Conservation (phyloP, 2,329 filamentous ascomycete species). For the Ophiostoma himal-ulmi region DNA sequence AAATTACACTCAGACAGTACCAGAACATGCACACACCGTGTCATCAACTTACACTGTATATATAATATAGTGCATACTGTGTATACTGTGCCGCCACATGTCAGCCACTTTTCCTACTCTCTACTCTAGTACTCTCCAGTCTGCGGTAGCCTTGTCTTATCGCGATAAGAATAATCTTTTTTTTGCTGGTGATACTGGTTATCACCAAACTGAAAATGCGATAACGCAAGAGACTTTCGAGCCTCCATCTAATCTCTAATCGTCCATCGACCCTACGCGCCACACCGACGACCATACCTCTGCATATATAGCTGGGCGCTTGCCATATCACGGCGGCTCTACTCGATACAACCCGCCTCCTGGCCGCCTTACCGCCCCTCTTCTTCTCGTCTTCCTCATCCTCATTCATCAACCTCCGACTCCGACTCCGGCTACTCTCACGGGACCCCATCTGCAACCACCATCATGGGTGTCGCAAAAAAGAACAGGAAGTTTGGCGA, state of each 20-base stretch:
- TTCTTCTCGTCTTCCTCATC: background rate
- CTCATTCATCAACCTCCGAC: background rate
- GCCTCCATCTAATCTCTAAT: background rate
- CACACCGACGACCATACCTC: background rate
- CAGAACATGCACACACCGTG: background rate
- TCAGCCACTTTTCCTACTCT: background rate
- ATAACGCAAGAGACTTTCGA: conserved; percentile 7
- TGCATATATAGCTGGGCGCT: background rate
- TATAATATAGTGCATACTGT: background rate
- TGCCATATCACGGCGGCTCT: background rate
- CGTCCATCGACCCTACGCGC: background rate
- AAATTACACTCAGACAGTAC: conserved; percentile 3
- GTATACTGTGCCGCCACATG: background rate
- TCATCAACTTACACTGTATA: background rate
- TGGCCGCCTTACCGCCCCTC: background rate
- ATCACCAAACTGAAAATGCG: conserved; percentile 3
- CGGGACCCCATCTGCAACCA: background rate
- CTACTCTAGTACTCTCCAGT: too few species aligned
- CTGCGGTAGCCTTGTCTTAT: conserved; percentile 1
- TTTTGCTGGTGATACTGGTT: conserved; percentile 1
- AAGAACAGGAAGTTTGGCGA: conserved; percentile 83
- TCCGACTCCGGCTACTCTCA: background rate
- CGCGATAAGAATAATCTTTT: conserved; percentile 19
- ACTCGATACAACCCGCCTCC: background rate
- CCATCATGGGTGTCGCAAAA: conserved; percentile 76